Conservation (phyloP, 2,329 filamentous ascomycete genomes). For the Fusarium armeniacum region DNA sequence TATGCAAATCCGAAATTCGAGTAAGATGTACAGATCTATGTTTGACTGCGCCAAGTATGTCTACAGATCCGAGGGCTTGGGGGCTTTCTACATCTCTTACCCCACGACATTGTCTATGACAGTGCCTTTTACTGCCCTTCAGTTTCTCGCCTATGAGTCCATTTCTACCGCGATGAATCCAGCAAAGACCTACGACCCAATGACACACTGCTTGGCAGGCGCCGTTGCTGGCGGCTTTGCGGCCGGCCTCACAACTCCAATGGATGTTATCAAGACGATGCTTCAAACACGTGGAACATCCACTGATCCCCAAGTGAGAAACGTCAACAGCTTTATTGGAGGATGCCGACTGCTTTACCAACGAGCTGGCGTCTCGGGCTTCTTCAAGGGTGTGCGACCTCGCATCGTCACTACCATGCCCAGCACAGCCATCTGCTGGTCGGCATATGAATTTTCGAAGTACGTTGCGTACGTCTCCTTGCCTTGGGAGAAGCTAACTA, state of each 20-base stretch:
- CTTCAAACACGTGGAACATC: constrained; percentile 92
- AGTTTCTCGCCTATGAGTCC: constrained; percentile 98
- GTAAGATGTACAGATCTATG: constrained; percentile 86
- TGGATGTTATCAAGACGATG: constrained; percentile 99
- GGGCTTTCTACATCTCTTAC: constrained; percentile 98
- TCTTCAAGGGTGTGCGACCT: constrained; percentile 93
- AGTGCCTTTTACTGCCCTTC: constrained; percentile 95
- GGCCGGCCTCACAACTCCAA: constrained; percentile 91
- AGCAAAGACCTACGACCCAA: constrained; percentile 85
- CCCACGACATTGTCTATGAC: constrained; percentile 99
- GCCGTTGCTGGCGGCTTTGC: constrained; percentile 94
- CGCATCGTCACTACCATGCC: constrained; percentile 97
- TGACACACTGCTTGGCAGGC: constrained; percentile 93
- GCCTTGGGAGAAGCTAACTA: constrained; percentile 11
- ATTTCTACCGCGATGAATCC: constrained; percentile 96
- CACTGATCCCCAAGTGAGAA: constrained; percentile 82
- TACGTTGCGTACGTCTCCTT: constrained; percentile 57
- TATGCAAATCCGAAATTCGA: constrained; percentile 98
- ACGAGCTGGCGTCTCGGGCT: constrained; percentile 86
- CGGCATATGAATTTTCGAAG: constrained; percentile 78
- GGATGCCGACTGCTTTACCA: constrained; percentile 86
- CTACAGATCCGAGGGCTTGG: constrained; percentile 87
- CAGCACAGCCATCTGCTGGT: constrained; percentile 99
- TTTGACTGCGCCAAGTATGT: constrained; percentile 88
- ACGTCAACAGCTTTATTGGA: constrained; percentile 84